phyloP scores from a whole-genome alignment of 495 filamentous ascomycete genomes.

The Penicillium steckii region DNA sequence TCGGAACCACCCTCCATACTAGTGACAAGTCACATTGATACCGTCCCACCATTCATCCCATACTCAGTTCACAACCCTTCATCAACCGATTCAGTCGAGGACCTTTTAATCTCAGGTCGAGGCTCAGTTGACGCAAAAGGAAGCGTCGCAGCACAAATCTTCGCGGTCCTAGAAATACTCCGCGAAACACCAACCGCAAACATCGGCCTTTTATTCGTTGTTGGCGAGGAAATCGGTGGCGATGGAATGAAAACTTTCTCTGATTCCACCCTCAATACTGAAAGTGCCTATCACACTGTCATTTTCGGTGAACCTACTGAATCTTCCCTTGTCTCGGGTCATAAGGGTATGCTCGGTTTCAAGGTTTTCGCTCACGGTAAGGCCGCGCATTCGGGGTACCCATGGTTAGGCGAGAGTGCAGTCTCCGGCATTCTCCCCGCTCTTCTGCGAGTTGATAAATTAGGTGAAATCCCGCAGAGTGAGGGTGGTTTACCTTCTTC shows the following conservation, averaged over 20 bases:
- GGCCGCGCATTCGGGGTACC: constrained; percentile 88
- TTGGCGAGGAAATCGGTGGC: constrained; percentile 80
- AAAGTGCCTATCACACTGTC: constrained; percentile 57
- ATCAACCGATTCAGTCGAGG: constrained; percentile 21
- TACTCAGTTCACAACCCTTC: constrained; percentile 26
- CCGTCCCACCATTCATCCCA: constrained; percentile 66
- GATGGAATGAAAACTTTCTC: constrained; percentile 74
- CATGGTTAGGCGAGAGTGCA: constrained; percentile 77
- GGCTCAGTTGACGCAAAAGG: constrained; percentile 90
- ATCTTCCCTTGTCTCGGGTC: constrained; percentile 77
- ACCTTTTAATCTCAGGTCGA: constrained; percentile 64
- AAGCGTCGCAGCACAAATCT: constrained; percentile 77
- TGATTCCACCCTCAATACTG: constrained; percentile 34
- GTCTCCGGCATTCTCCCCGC: constrained; percentile 71
- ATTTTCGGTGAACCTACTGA: constrained; percentile 94
- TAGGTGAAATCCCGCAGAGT: constrained; percentile 42
- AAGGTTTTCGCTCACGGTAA: constrained; percentile 65
- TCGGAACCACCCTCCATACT: constrained; percentile 59
- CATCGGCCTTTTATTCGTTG: constrained; percentile 80
- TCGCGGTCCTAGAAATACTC: constrained; percentile 63
- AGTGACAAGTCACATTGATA: constrained; percentile 74
- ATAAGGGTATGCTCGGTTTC: constrained; percentile 78
- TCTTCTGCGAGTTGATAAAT: constrained; percentile 57
- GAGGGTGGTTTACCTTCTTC: constrained; percentile 64
- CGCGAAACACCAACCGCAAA: constrained; percentile 34